phyloP scores from a whole-genome alignment of 768 basidiomycete species.

The Mycena kentingensis region DNA sequence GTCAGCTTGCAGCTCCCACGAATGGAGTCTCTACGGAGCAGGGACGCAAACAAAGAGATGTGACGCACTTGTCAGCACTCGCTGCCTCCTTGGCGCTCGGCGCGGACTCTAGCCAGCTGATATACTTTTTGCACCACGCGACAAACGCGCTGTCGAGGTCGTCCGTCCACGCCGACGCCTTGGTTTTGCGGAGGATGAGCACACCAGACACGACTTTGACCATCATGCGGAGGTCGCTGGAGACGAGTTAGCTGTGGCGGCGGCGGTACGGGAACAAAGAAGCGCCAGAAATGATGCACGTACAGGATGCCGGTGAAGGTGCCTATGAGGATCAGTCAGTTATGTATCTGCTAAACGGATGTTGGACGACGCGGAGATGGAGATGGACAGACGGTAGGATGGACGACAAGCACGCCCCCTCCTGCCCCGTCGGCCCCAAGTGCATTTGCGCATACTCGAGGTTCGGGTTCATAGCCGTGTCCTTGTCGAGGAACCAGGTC shows the following conservation, averaged over 20 bases:
- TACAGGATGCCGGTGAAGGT: constrained; percentile 1
- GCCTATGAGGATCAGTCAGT: background rate
- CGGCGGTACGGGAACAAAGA: background rate
- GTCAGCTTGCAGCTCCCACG: background rate
- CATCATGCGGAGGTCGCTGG: constrained; percentile 60
- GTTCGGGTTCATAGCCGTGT: constrained; percentile 65
- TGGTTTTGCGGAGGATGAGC: constrained; percentile 50
- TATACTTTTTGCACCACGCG: constrained; percentile 55
- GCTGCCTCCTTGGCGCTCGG: constrained; percentile 48
- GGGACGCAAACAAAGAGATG: background rate
- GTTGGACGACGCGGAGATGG: background rate
- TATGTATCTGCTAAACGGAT: too few species aligned
- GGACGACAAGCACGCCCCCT: constrained; percentile 46
- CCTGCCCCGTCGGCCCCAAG: constrained; percentile 41
- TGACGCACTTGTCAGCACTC: constrained; percentile 49
- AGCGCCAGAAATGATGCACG: background rate
- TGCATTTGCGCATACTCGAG: constrained; percentile 58
- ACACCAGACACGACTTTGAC: constrained; percentile 57
- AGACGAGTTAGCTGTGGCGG: background rate
- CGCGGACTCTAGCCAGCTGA: constrained; percentile 55
- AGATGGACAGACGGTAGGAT: background rate
- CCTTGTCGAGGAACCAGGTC: constrained; percentile 61
- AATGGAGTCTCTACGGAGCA: background rate
- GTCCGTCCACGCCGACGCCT: constrained; percentile 53
- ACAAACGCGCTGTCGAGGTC: constrained; percentile 51